A percentile compares a stretch with the other conserved stretches of the same genome.
These are phyloP conservation scores for Verticillium nubilum DNA, from an alignment of 2,329 filamentous ascomycete species.

Conservation along the genomic window DNA sequence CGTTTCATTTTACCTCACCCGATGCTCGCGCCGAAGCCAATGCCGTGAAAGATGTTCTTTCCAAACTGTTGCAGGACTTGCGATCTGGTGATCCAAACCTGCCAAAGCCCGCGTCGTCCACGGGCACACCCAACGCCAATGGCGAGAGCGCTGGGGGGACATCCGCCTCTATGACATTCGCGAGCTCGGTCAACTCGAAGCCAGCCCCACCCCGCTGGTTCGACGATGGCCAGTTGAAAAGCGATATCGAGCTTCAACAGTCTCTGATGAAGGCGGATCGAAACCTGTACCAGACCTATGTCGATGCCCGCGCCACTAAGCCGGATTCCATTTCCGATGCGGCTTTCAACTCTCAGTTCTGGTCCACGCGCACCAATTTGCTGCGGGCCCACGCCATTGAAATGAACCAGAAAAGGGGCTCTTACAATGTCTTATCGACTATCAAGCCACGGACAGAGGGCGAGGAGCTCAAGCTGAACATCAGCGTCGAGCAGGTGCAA, in stretches of 20 bases:
- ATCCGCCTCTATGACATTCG: slow-evolving; percentile 72
- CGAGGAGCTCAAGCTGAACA: slow-evolving; percentile 70
- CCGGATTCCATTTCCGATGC: slow-evolving; percentile 75
- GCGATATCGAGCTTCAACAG: slow-evolving; percentile 77
- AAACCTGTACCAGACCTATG: slow-evolving; percentile 74
- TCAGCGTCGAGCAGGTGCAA: slow-evolving; percentile 87
- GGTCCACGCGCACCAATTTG: slow-evolving; percentile 81
- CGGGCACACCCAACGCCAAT: slow-evolving; percentile 21
- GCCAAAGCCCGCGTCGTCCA: slow-evolving; percentile 37
- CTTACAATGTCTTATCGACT: slow-evolving; percentile 89
- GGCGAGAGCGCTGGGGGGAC: slow-evolving; percentile 30
- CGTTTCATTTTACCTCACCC: slow-evolving; percentile 83
- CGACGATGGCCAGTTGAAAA: slow-evolving; percentile 72
- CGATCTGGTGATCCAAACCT: slow-evolving; percentile 52
- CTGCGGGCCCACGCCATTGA: slow-evolving; percentile 89
- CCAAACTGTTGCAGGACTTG: slow-evolving; percentile 65
- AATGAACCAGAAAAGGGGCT: slow-evolving; percentile 75
- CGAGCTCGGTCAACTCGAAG: slow-evolving; percentile 58
- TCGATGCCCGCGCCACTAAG: slow-evolving; percentile 77
- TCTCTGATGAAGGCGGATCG: slow-evolving; percentile 79
- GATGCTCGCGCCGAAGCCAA: slow-evolving; percentile 81
- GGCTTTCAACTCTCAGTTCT: slow-evolving; percentile 89
- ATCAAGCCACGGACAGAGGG: slow-evolving; percentile 77
- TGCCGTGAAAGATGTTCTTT: slow-evolving; percentile 75
- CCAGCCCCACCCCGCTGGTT: slow-evolving; percentile 62